Evolutionary conservation across 169 alveolate species (phyloP), one percentile per base, ranked within the genome.

Genomic region (Cryptosporidium xiaoi): DNA sequence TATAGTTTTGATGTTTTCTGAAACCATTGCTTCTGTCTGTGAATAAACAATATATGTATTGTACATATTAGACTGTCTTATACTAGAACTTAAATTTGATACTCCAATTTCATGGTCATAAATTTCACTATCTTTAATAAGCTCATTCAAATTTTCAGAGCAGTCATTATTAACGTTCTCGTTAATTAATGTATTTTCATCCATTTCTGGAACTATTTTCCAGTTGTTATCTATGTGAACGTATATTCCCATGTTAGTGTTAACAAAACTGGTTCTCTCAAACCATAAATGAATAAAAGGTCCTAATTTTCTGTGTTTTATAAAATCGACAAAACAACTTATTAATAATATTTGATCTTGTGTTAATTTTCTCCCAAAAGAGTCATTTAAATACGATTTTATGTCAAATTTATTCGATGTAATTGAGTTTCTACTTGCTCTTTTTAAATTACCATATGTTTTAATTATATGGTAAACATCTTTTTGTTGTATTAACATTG

Each of bases 241-340:
- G 20, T 55, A 58, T 24, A 77, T 77, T 16, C 24, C 44, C 64
- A 27, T 77, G 4, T 36, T 44, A 27, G 34, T 48, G 13, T 36
- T 77, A 10, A 62, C 64, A 40, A 77, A 77, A 40, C 77, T 77
- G 53, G 87, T 77, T 48, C 87, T 77, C 18, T 77, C 50, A 48
- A 77, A 77, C 87, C 87, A 77, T 15, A 77, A 66, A 31, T 77
- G 87, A 34, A 64, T 48, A 62, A 56, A 44, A 15, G 87, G 87
- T 36, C 64, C 71, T n/a, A 77, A 18, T 24, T 58, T 77, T 62
- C 71, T 55, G 27, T 24, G 46, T 36, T 77, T 24, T 40, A 77
- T 62, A 27, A 62, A 60, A 2, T 77, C 46, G 24, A 77, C 40
- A 60, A 77, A 77, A 31, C 87, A 60, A 31, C n/a, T 77, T n/a